A percentile compares a stretch with the other conserved stretches of the same genome.
These are phyloP conservation scores for Ajuga reptans DNA, from an alignment of 305 asterid genomes.

Conservation along the genomic window DNA sequence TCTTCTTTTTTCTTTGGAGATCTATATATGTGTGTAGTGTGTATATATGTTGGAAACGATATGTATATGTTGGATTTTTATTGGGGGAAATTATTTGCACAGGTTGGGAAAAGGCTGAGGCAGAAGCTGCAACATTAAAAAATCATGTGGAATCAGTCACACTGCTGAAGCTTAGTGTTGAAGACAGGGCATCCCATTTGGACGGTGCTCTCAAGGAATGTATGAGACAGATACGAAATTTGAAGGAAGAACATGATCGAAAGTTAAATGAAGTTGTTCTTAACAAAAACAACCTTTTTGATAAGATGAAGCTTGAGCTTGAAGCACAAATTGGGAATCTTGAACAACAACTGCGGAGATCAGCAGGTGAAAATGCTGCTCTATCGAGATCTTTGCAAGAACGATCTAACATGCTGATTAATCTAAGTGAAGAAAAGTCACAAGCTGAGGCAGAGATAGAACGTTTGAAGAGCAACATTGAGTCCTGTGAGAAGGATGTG, in stretches of 20 bases:
- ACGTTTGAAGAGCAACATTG: slow-evolving; percentile 50
- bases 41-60: too few species aligned
- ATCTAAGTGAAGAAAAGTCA: slow-evolving; percentile 66
- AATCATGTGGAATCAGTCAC: slow-evolving; percentile 84
- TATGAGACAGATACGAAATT: slow-evolving; percentile 70
- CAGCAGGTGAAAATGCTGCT: slow-evolving; percentile 71
- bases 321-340: slow-evolving; percentile 55
- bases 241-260: slow-evolving; percentile 80
- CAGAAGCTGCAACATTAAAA: slow-evolving; percentile 85
- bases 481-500: slow-evolving; percentile 63
- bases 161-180: slow-evolving; percentile 80
- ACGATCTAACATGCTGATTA: slow-evolving; percentile 63
- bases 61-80: not conserved
- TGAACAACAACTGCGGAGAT: slow-evolving; percentile 60
- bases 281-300: slow-evolving; percentile 58
- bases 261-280: slow-evolving; percentile 54
- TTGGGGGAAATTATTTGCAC: slow-evolving; percentile 23
- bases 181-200: slow-evolving; percentile 74
- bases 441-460: slow-evolving; percentile 67
- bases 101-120: slow-evolving; percentile 98
- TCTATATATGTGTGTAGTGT: not conserved
- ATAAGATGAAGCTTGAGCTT: slow-evolving; percentile 63
- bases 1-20: slow-evolving; percentile 14
- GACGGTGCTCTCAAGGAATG: slow-evolving; percentile 95
- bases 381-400: slow-evolving; percentile 83